Conservation (phyloP, 768 basidiomycete species). For the Inosperma sp. region DNA sequence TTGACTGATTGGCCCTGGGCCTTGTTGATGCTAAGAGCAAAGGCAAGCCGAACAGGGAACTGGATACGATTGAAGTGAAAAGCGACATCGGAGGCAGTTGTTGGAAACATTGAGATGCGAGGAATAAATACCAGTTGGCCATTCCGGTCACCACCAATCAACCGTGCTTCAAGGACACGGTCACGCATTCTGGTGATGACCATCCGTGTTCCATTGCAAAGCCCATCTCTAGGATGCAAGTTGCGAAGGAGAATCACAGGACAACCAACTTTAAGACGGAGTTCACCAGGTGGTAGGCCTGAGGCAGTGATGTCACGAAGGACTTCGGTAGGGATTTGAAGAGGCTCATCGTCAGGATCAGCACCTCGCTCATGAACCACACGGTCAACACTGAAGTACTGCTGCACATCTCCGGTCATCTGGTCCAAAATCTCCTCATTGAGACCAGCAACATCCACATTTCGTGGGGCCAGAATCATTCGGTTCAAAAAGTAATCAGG, state of each 20-base stretch:
- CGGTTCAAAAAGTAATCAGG: slow-evolving; percentile 30
- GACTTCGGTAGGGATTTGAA: slow-evolving; percentile 25
- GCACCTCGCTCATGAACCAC: slow-evolving; percentile 19
- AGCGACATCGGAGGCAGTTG: slow-evolving; percentile 6
- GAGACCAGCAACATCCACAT: slow-evolving; percentile 31
- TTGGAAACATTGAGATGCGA: slow-evolving; percentile 20
- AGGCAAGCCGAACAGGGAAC: slow-evolving; percentile 39
- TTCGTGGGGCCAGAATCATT: slow-evolving; percentile 31
- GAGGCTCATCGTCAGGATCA: slow-evolving; percentile 12
- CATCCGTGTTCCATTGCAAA: slow-evolving; percentile 35
- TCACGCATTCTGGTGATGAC: slow-evolving; percentile 20
- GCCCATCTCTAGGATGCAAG: slow-evolving; percentile 27
- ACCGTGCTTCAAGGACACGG: slow-evolving; percentile 28
- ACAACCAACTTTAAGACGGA: slow-evolving; percentile 27
- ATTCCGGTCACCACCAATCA: slow-evolving; percentile 31
- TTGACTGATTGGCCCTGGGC: slow-evolving; percentile 43
- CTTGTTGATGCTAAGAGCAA: too few species aligned
- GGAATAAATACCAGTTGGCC: slow-evolving; percentile 34
- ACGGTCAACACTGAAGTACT: slow-evolving; percentile 27
- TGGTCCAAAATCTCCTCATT: slow-evolving; percentile 23
- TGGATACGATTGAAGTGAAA: slow-evolving; percentile 29
- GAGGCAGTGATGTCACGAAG: slow-evolving; percentile 27
- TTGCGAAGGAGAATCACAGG: slow-evolving; percentile 40
- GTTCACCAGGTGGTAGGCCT: too few species aligned
- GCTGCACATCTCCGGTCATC: slow-evolving; percentile 19